Evolutionary conservation across 805 yeast genomes (phyloP).

Genomic region (Yarrowia deformans): DNA sequence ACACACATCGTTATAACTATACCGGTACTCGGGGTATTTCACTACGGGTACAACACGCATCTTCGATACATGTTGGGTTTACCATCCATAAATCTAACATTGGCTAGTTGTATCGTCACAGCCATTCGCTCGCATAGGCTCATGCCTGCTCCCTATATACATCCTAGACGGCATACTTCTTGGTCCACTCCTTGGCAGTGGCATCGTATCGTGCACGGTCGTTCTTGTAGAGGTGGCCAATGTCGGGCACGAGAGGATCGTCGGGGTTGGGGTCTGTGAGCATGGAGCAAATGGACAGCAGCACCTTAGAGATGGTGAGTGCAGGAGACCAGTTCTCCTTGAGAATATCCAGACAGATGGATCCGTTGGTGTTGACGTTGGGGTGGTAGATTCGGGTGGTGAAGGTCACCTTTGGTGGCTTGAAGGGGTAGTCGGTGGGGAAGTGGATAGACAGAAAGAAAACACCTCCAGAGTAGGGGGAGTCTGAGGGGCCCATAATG

Average conservation of each 20-base stretch:
- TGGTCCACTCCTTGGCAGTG: conserved; percentile 98
- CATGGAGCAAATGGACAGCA: conserved; percentile 91
- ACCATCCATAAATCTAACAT: conserved; percentile 31
- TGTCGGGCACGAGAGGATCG: conserved; percentile 98
- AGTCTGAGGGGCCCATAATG: conserved; percentile 98
- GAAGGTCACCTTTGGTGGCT: conserved; percentile 93
- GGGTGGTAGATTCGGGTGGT: conserved; percentile 98
- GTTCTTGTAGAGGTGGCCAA: conserved; percentile 94
- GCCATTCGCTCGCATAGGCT: conserved; percentile 29
- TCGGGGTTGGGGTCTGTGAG: conserved; percentile 98
- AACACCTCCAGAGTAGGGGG: conserved; percentile 87
- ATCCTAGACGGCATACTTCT: conserved; percentile 87
- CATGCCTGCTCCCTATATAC: conserved; percentile 35
- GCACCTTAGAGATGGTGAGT: conserved; percentile 91
- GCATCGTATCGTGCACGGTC: conserved; percentile 94
- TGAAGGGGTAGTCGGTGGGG: conserved; percentile 99
- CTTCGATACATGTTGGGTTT: not conserved
- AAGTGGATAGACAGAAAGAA: conserved; percentile 95
- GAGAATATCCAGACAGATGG: conserved; percentile 94
- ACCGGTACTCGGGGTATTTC: too few relatives aligned
- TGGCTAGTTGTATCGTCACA: conserved; percentile 37
- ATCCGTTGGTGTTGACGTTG: conserved; percentile 93
- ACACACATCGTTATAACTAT: too few relatives aligned
- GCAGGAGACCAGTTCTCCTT: conserved; percentile 99
- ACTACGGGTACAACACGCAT: not conserved